Evolutionary conservation across 1,284 basidiomycete species (phyloP).

Genomic region (Cutaneotrichosporon cyanovorans): DNA sequence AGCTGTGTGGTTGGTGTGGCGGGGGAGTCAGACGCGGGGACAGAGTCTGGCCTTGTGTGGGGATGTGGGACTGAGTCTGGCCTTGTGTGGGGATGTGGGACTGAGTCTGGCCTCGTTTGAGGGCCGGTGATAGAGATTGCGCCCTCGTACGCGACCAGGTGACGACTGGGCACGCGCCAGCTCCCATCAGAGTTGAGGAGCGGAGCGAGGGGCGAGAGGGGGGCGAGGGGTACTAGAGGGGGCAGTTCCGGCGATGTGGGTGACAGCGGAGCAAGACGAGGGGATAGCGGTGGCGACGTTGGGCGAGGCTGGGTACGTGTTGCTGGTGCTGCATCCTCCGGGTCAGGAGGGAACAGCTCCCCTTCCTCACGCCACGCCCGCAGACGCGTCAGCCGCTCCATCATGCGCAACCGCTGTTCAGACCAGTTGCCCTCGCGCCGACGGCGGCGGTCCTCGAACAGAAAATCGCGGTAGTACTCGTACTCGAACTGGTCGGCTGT

Average conservation of each 20-base stretch:
- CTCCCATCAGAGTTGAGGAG: not conserved
- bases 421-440: conserved; percentile 1
- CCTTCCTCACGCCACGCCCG: not conserved
- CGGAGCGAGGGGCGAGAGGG: not conserved
- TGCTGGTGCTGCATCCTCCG: too few species aligned
- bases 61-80: too few species aligned
- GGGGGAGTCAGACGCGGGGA: not conserved
- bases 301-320: too few species aligned
- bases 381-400: not conserved
- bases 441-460: conserved; percentile 5
- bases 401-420: not conserved
- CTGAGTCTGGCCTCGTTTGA: too few species aligned
- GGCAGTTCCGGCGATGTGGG: not conserved
- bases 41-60: too few species aligned
- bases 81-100: too few species aligned
- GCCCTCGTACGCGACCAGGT: too few species aligned
- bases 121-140: too few species aligned
- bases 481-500: conserved; percentile 7
- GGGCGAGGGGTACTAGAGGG: not conserved
- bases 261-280: not conserved
- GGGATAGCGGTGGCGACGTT: too few species aligned
- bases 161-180: too few species aligned
- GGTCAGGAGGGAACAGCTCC: too few species aligned
- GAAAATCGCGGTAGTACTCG: conserved; percentile 13
- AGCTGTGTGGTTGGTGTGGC: conserved; percentile 1